Base-by-base conservation (phyloP, 1,139 yeast genomes). In the Scheffersomyces stambukii region DNA sequence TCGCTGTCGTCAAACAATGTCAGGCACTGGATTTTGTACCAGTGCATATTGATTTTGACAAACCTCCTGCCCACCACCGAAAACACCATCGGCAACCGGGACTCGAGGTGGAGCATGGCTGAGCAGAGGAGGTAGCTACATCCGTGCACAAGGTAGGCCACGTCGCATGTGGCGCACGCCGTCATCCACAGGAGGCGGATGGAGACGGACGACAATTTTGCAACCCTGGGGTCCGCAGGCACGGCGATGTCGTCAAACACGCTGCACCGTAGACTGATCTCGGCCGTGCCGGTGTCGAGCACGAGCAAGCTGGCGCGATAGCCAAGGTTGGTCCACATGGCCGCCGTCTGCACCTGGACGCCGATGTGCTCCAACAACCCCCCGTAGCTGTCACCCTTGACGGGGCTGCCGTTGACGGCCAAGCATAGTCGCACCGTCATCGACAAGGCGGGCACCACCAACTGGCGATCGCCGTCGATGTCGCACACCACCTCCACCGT, bases 21-120 rank as follows among this genome's bases (percentile, higher is more conserved):
- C 7, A 9, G 11, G 7, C 19, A 21, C 6, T 15, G 12, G 24
- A 19, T 27, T 23, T 27, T 29, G 22, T 33, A 35, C 43, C 43
- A 39, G 12, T 25, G 27, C 13, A 36, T 53, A 40, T 60, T 62
- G 16, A 47, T 31, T 19, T 37, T 36, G 26, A 64, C 46, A 17
- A 50, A 39, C 11, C 39, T 44, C 18, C 70, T 43, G 1, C 68
- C 68, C 32, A 54, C 50, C 16, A 41, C 45, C n/a, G 70, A 62
- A 33, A 64, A 64, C 3, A 60, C 52, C 10, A 62, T 46, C 1
- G 73, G 73, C 27, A 42, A 53, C 24, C 33, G 30, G 23, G 29
- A 33, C 37, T 65, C 72, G 16, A 60, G 39, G 13, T 57, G 43
- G 14, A 64, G 11, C 6, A 58, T 24, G 39, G 61, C 44, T 1